Evolutionary conservation across 176 grass and related monocot species (phyloP), one percentile per base, ranked within the genome.

Genomic region (Rhynchospora breviuscula): DNA sequence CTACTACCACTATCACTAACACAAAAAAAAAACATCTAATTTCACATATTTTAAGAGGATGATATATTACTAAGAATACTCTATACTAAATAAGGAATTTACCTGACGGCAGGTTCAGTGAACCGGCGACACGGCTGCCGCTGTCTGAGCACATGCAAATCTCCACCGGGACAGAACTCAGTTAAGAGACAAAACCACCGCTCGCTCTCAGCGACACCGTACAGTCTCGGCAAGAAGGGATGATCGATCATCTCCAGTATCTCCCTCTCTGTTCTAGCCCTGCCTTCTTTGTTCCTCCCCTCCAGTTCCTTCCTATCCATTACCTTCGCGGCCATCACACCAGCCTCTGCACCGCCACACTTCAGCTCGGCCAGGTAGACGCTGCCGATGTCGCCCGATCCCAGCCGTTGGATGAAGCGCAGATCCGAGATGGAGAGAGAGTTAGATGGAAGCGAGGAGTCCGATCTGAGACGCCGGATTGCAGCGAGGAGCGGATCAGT

Each of bases 101-200:
- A 98, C 97, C 93, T 99, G 89, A 96, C 97, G 2, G 97, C 91
- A 63, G 93, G 33, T 87, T 99, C 97, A 64, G 84, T 79, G 91
- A 99, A 99, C 0, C 97, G 88, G 3, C 91, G 89, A 69, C 85
- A 18, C 4, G 88, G 87, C 88, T 99, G 97, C 6, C 91, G 89
- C 90, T 99, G 97, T 5, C 97, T 86, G 25, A 99, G 93, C n/a
- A 99, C 88, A 85, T 99, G 97, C 85, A 99, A 87, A 78, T 99
- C 97, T 31, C 97, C 97, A 33, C 97, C 97, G 83, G 97, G 97
- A 85, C 97, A 99, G 93, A 99, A 99, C 91, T 99, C 97, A 51
- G 97, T 99, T 74, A 99, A 90, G 91, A 99, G 91, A 80, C 97
- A 99, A 0, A 91, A 95, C 93, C 93, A 96, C 10, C 93, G 76